Base-by-base conservation (phyloP, 495 filamentous ascomycete genomes). In the Bryoglossum gracile region DNA sequence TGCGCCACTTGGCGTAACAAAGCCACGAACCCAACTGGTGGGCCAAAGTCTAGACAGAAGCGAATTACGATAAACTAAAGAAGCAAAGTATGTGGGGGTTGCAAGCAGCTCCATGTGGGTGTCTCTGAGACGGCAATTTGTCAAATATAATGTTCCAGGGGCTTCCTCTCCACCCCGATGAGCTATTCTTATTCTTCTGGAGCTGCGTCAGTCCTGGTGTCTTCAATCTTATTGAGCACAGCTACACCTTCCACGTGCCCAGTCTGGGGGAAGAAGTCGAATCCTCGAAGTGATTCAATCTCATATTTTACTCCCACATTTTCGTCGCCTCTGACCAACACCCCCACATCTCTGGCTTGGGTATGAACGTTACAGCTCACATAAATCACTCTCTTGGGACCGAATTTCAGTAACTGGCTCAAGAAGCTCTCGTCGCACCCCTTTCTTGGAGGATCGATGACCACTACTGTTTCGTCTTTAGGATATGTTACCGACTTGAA, bases 211-310 rank as follows among this genome's bases (percentile, higher is more conserved):
- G n/a, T 11, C 21, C 21, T 10, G 38, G 11, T 2, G 0, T 25
- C n/a, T 24, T 57, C 54, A n/a, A 75, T 65, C 45, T 73, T 60
- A 25, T 73, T 81, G 58, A 97, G 64, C 22, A 97, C 79, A 26
- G 86, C 92, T 46, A 96, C 89, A 34, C 92, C 86, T 65, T 98
- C 92, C 0, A 97, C 92, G 74, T 98, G 92, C 4, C 88, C 81
- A 19, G 92, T 97, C 74, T 97, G 92, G 13, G 92, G 92, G 66
- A 98, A 98, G 70, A 98, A 98, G 60, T 98, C 92, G 62, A 96
- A 96, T 3, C 90, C 92, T 38, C 83, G 74, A 26, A 98, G 69
- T 61, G 87, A 94, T 73, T 98, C 94, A 58, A 98, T 87, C 64
- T 82, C 78, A 67, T 95, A 98, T 38, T 74, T 69, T 22, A 73